These are phyloP conservation scores for Ceratobasidium sp. DNA, from an alignment of 1,284 basidiomycete species.

Conservation along the genomic window DNA sequence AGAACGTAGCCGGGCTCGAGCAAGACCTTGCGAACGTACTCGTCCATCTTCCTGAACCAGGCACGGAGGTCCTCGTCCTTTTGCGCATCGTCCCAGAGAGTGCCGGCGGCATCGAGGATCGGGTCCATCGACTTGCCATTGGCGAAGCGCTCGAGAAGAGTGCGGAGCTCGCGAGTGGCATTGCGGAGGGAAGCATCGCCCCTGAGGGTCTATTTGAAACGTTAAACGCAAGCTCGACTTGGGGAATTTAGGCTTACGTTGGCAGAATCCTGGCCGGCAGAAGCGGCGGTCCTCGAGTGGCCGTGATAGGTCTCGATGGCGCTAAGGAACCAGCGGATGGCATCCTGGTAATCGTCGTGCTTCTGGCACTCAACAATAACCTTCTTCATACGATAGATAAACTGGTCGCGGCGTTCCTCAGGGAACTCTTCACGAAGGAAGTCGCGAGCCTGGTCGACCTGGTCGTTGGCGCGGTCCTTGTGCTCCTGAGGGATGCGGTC, in stretches of 20 bases:
- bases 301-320: constrained; percentile 77
- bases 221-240: background rate
- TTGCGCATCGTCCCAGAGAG: constrained; percentile 75
- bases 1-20: constrained; percentile 90
- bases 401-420: constrained; percentile 81
- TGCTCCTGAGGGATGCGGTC: constrained; percentile 67
- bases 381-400: constrained; percentile 82
- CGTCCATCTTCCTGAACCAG: constrained; percentile 77
- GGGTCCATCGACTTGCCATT: constrained; percentile 71
- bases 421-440: constrained; percentile 85
- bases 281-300: constrained; percentile 60
- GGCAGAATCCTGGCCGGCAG: constrained; percentile 50
- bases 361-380: constrained; percentile 92
- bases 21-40: constrained; percentile 73
- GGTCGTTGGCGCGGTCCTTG: constrained; percentile 61
- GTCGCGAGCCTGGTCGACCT: constrained; percentile 61
- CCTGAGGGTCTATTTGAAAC: constrained; percentile 50
- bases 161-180: constrained; percentile 72
- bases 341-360: constrained; percentile 88
- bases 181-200: constrained; percentile 62
- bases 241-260: constrained; percentile 18
- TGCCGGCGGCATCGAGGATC: constrained; percentile 75
- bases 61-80: constrained; percentile 76
- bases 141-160: constrained; percentile 90
- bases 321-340: constrained; percentile 76